Evolutionary conservation across 1,139 yeast species (phyloP).

Genomic region (Diutina catenulata): DNA sequence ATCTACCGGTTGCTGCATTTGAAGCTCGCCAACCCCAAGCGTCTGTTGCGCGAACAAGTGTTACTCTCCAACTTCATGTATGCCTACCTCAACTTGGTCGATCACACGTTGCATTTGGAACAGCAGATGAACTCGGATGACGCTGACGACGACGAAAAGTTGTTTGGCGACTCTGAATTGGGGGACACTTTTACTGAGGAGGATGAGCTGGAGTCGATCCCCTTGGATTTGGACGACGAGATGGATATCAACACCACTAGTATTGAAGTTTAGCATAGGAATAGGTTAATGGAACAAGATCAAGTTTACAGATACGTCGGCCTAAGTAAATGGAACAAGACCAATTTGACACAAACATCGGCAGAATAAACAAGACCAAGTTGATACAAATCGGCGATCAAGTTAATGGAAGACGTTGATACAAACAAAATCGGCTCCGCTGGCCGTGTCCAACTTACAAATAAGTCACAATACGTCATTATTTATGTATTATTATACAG

Average conservation of each 20-base stretch:
- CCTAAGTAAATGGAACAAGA: too few species aligned
- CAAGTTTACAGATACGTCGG: too few species aligned
- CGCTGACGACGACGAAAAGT: slow-evolving; percentile 9
- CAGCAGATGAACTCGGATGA: slow-evolving; percentile 25
- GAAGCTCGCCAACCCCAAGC: slow-evolving; percentile 85
- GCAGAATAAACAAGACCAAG: too few species aligned
- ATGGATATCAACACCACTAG: too few species aligned
- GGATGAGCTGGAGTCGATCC: slow-evolving; percentile 3
- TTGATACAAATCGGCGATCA: too few species aligned
- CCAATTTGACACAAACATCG: too few species aligned
- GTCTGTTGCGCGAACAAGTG: slow-evolving; percentile 88
- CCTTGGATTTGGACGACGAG: slow-evolving; percentile 4
- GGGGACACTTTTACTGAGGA: slow-evolving; percentile 3
- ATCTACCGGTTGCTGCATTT: slow-evolving; percentile 85
- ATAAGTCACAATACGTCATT: slow-evolving; percentile 2
- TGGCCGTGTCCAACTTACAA: too few species aligned
- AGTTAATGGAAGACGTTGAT: too few species aligned
- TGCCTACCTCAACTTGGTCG: slow-evolving; percentile 87
- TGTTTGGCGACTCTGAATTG: slow-evolving; percentile 1
- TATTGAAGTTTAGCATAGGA: too few species aligned
- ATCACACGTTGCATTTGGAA: slow-evolving; percentile 72
- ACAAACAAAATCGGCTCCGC: too few species aligned
- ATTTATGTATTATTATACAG: slow-evolving; percentile 5
- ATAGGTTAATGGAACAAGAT: too few species aligned
- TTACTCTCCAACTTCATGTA: slow-evolving; percentile 92